A percentile compares a stretch with the other conserved stretches of the same genome.
These are phyloP conservation scores for Jaminaea rosea DNA, from an alignment of 1,284 basidiomycete genomes.

Conservation along the genomic window DNA sequence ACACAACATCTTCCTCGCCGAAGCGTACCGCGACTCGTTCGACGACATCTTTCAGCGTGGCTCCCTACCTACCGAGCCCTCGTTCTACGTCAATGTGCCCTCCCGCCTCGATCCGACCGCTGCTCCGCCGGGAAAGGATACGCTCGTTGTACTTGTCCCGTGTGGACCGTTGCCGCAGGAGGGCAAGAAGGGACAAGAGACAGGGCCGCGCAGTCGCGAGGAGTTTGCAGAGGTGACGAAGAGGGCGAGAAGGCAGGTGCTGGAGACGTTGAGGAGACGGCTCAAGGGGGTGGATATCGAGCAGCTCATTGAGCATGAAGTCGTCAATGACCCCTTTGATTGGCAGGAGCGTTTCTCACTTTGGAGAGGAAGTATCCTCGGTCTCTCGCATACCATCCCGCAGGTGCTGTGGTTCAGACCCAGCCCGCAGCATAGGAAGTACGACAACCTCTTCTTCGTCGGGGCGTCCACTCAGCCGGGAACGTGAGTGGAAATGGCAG, in stretches of 20 bases:
- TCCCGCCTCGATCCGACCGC: conserved; percentile 48
- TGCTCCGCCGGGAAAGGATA: conserved; percentile 47
- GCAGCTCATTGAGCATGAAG: conserved; percentile 26
- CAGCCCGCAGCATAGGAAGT: conserved; percentile 14
- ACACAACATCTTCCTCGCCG: conserved; percentile 50
- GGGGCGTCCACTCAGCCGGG: conserved; percentile 49
- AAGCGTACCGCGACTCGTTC: conserved; percentile 51
- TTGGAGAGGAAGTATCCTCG: conserved; percentile 48
- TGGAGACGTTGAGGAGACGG: conserved; percentile 35
- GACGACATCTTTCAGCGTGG: conserved; percentile 53
- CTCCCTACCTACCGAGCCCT: conserved; percentile 52
- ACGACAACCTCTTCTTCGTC: conserved; percentile 47
- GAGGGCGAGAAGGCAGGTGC: conserved; percentile 28
- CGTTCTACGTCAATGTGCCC: conserved; percentile 55
- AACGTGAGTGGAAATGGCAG: too few relatives aligned
- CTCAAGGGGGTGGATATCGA: conserved; percentile 28
- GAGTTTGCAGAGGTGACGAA: conserved; percentile 17
- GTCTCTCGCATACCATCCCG: conserved; percentile 47
- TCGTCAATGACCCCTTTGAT: conserved; percentile 45
- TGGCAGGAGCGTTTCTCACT: conserved; percentile 49
- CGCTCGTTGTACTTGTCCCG: conserved; percentile 48
- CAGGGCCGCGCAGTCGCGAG: conserved; percentile 20
- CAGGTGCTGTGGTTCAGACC: conserved; percentile 18
- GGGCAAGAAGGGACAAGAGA: conserved; percentile 13
- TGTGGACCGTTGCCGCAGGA: conserved; percentile 44